Evolutionary conservation across 2,329 filamentous ascomycete genomes (phyloP).

Genomic region (Exophiala sideris): DNA sequence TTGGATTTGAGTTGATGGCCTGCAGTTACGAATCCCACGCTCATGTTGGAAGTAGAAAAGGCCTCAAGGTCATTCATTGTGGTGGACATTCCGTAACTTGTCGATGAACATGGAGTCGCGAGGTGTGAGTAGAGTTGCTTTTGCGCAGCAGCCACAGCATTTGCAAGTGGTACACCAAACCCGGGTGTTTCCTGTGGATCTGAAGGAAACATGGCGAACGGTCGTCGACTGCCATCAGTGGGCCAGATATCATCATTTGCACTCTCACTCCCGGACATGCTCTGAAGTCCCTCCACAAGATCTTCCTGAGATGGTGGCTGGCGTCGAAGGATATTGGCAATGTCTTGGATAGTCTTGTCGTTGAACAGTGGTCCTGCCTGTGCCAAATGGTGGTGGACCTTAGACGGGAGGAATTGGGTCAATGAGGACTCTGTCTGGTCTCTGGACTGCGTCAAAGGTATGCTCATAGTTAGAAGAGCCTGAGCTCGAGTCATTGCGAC

Average conservation of each 20-base stretch:
- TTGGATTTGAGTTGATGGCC: conserved; percentile 49
- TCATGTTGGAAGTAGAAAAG: conserved; percentile 36
- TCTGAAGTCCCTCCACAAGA: conserved; percentile 49
- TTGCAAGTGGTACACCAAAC: conserved; percentile 16
- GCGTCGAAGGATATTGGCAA: conserved; percentile 69
- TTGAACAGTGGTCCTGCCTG: conserved; percentile 69
- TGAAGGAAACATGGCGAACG: conserved; percentile 32
- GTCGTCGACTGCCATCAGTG: conserved; percentile 54
- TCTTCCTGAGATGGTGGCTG: conserved; percentile 54
- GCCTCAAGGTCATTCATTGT: conserved; percentile 57
- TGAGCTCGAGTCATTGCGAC: conserved; percentile 96
- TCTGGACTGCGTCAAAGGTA: conserved; percentile 65
- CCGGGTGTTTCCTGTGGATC: conserved; percentile 1
- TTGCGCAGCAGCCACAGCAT: conserved; percentile 9
- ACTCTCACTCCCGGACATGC: conserved; percentile 44
- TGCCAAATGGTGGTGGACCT: conserved; percentile 51
- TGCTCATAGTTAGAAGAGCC: conserved; percentile 79
- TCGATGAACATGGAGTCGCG: conserved; percentile 34
- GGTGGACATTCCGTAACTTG: conserved; percentile 48
- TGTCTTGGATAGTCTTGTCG: conserved; percentile 58
- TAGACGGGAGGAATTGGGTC: conserved; percentile 67
- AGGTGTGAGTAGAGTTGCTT: background rate
- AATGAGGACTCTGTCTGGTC: conserved; percentile 59
- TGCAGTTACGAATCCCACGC: conserved; percentile 60
- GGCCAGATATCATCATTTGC: conserved; percentile 68